Conservation (phyloP, 2,329 filamentous ascomycete species). For the Fusarium sp. region DNA sequence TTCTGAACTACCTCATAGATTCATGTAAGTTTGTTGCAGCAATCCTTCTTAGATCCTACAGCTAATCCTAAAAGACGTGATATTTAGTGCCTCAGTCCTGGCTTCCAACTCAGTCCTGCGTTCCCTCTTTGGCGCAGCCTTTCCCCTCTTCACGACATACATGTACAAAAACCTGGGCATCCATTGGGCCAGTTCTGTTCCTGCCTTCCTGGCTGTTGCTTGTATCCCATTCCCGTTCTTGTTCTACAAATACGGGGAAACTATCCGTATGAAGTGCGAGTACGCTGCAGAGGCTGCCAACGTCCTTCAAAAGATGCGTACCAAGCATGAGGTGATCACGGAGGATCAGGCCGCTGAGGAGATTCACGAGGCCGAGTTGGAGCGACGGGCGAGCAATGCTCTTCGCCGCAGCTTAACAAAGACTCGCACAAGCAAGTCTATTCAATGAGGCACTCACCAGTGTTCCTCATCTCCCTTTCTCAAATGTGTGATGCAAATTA, state of each 20-base stretch:
- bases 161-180: constrained; percentile 72
- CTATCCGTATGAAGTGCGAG: constrained; percentile 74
- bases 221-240: constrained; percentile 81
- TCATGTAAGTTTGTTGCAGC: constrained; percentile 53
- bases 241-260: constrained; percentile 76
- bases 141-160: constrained; percentile 75
- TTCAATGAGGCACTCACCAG: not conserved
- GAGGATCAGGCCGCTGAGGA: constrained; percentile 45
- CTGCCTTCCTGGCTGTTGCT: constrained; percentile 76
- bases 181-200: constrained; percentile 80
- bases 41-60: not conserved
- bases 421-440: constrained; percentile 7
- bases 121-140: constrained; percentile 76
- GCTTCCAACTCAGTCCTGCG: constrained; percentile 78
- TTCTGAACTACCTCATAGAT: constrained; percentile 76
- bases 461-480: not conserved
- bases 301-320: constrained; percentile 61
- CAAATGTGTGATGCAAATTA: not conserved
- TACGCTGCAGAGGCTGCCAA: constrained; percentile 74
- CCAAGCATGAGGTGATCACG: constrained; percentile 44
- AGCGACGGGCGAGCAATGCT: constrained; percentile 39
- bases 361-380: constrained; percentile 41
- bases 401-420: constrained; percentile 33
- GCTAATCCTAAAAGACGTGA: constrained; percentile 60
- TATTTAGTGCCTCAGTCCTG: constrained; percentile 80